These are phyloP conservation scores for Solanum etuberosum DNA, from an alignment of 257 asterid genomes.

Conservation along the genomic window DNA sequence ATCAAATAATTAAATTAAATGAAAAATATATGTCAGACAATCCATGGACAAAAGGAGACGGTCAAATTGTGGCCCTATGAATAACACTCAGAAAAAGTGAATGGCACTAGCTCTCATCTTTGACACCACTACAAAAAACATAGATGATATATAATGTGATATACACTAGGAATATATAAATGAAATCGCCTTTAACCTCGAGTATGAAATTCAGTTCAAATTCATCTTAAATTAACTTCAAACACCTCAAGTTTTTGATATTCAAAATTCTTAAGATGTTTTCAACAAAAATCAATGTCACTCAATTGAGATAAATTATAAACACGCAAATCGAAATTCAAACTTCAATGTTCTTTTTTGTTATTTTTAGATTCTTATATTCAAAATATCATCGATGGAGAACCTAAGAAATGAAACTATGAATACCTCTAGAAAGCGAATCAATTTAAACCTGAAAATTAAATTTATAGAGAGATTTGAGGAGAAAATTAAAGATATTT, in stretches of 20 bases:
- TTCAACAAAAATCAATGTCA: not conserved
- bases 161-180: not conserved
- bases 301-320: not conserved
- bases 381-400: no score
- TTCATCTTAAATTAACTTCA: not conserved
- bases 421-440: not conserved
- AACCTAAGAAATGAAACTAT: not conserved
- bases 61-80: not conserved
- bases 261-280: not conserved
- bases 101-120: not conserved
- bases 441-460: not conserved
- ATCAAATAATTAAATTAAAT: not conserved
- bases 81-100: not conserved
- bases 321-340: not conserved
- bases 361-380: not conserved
- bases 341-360: not conserved
- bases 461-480: not conserved
- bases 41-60: not conserved
- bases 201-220: not conserved
- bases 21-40: not conserved
- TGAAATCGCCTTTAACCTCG: not conserved
- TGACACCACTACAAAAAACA: not conserved
- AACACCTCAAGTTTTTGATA: not conserved
- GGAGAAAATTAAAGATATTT: not conserved
- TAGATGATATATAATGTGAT: not conserved